A percentile compares a stretch with the other conserved stretches of the same genome.
Conservation (phyloP, 169 alveolate species). For the Plasmodium blacklocki region DNA sequence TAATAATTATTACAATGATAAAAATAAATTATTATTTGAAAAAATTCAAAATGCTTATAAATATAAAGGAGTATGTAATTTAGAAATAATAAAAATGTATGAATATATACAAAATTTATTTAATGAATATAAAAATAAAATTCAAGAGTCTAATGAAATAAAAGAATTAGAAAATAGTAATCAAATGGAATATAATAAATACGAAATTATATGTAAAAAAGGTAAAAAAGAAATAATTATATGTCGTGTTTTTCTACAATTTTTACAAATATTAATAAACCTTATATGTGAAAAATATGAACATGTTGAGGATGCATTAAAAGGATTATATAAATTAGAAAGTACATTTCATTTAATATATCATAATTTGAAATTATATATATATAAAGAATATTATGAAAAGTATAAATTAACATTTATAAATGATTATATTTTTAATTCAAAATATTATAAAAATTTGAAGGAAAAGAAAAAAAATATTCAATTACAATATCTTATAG, state of each 20-base stretch:
- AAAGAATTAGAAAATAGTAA: constrained; percentile 1
- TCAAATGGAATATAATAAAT: constrained; percentile 10
- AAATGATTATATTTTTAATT: constrained; percentile 55
- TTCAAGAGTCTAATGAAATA: not conserved
- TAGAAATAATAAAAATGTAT: constrained; percentile 52
- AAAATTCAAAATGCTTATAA: constrained; percentile 30
- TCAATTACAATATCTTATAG: not conserved
- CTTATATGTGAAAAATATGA: constrained; percentile 25
- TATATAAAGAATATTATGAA: constrained; percentile 64
- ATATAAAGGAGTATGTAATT: constrained; percentile 47
- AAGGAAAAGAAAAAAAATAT: constrained; percentile 11
- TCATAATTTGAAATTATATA: constrained; percentile 53
- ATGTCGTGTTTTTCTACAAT: constrained; percentile 14
- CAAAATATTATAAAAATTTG: constrained; percentile 30
- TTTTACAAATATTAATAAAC: constrained; percentile 17
- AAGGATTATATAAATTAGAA: constrained; percentile 24
- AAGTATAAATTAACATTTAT: constrained; percentile 27
- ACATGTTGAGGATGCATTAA: constrained; percentile 30
- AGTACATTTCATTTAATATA: constrained; percentile 25
- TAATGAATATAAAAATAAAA: constrained; percentile 20
- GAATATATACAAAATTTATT: constrained; percentile 26
- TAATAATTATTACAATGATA: constrained; percentile 3
- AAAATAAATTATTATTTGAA: constrained; percentile 31
- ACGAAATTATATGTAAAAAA: constrained; percentile 3
- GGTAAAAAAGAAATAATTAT: constrained; percentile 32